Evolutionary conservation across 1,139 yeast genomes (phyloP).

Genomic region (Nakaseomyces bracarensis): DNA sequence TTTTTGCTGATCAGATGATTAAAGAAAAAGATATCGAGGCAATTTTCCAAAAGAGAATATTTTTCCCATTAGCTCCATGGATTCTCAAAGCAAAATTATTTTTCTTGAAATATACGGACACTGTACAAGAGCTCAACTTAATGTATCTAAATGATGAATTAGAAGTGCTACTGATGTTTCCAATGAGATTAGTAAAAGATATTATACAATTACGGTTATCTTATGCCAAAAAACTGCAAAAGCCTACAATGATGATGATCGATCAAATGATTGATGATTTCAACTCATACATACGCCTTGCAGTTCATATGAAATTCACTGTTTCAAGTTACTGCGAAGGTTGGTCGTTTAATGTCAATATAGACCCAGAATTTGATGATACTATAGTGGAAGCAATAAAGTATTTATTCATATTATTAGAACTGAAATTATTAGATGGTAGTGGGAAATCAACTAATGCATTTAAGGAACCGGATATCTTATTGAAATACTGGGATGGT

Average conservation of each 20-base stretch:
- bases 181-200: slow-evolving; percentile 73
- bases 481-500: slow-evolving; percentile 70
- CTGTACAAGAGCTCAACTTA: slow-evolving; percentile 60
- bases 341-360: slow-evolving; percentile 65
- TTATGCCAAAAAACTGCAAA: slow-evolving; percentile 70
- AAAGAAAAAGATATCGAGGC: slow-evolving; percentile 77
- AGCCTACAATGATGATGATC: slow-evolving; percentile 92
- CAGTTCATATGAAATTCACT: slow-evolving; percentile 66
- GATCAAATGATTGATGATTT: slow-evolving; percentile 91
- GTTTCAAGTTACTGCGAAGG: slow-evolving; percentile 64
- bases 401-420: slow-evolving; percentile 62
- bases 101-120: slow-evolving; percentile 52
- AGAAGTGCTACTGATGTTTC: slow-evolving; percentile 59
- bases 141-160: slow-evolving; percentile 69
- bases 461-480: slow-evolving; percentile 85
- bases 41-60: slow-evolving; percentile 47
- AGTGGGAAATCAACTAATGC: slow-evolving; percentile 69
- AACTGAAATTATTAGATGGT: slow-evolving; percentile 70
- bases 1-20: slow-evolving; percentile 77
- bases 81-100: slow-evolving; percentile 72
- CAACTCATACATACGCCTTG: slow-evolving; percentile 65
- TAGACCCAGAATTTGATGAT: slow-evolving; percentile 63
- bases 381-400: slow-evolving; percentile 68
- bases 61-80: slow-evolving; percentile 38
- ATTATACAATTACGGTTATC: slow-evolving; percentile 65